A percentile compares a stretch with the other conserved stretches of the same genome.
phyloP scores from a whole-genome alignment of 2,329 filamentous ascomycete species.

The Capronia americana region DNA sequence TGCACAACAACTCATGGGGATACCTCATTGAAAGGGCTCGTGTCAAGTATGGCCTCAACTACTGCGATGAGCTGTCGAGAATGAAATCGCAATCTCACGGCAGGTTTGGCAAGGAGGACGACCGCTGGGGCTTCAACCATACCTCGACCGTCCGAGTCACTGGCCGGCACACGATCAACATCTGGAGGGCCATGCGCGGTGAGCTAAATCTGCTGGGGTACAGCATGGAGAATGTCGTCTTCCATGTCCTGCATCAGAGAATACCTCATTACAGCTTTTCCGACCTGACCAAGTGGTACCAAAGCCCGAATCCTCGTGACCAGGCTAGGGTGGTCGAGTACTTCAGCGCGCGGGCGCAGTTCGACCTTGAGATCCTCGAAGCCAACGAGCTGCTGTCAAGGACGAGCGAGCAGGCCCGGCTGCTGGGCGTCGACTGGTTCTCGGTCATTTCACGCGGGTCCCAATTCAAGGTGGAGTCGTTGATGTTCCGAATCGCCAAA shows the following conservation, averaged over 20 bases:
- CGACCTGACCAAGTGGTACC: slow-evolving; percentile 83
- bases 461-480: slow-evolving; percentile 97
- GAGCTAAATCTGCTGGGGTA: slow-evolving; percentile 92
- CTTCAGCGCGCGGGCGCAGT: slow-evolving; percentile 74
- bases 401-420: slow-evolving; percentile 90
- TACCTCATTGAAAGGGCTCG: slow-evolving; percentile 90
- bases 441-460: slow-evolving; percentile 94
- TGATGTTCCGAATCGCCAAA: slow-evolving; percentile 98
- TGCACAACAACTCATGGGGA: slow-evolving; percentile 92
- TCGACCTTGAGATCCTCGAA: slow-evolving; percentile 90
- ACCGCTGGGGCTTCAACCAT: slow-evolving; percentile 92
- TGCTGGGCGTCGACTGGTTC: slow-evolving; percentile 95
- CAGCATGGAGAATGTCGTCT: slow-evolving; percentile 93
- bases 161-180: slow-evolving; percentile 93
- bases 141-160: slow-evolving; percentile 93
- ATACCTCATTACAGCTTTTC: slow-evolving; percentile 86
- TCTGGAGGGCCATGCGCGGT: slow-evolving; percentile 95
- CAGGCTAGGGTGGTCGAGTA: slow-evolving; percentile 78
- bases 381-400: slow-evolving; percentile 85
- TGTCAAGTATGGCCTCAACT: slow-evolving; percentile 83
- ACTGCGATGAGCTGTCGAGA: slow-evolving; percentile 89
- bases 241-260: slow-evolving; percentile 84
- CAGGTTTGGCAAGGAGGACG: slow-evolving; percentile 82
- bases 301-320: slow-evolving; percentile 69
- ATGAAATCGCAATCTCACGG: slow-evolving; percentile 85